Evolutionary conservation across 2,329 filamentous ascomycete genomes (phyloP).

Genomic region (Aureobasidium leucospermi): DNA sequence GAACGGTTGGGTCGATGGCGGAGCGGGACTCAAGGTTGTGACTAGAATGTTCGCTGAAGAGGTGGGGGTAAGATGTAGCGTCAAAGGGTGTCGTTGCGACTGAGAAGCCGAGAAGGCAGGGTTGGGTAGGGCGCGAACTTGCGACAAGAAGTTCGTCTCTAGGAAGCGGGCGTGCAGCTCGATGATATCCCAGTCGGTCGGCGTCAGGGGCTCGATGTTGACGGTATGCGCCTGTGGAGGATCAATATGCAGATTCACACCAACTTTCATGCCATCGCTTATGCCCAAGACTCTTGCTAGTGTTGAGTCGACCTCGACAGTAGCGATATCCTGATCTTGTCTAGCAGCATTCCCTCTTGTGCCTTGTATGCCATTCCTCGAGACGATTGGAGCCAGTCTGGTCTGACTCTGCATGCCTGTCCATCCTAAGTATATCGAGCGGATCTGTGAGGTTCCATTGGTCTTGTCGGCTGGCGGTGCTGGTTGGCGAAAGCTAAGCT

Average conservation of each 20-base stretch:
- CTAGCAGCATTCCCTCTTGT: conserved; percentile 42
- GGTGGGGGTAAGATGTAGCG: conserved; percentile 87
- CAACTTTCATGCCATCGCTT: conserved; percentile 69
- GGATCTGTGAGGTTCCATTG: conserved; percentile 40
- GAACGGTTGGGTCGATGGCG: conserved; percentile 63
- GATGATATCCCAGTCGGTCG: conserved; percentile 56
- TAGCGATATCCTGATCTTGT: conserved; percentile 67
- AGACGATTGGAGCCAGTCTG: conserved; percentile 64
- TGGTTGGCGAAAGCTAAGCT: conserved; percentile 68
- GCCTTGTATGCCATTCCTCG: conserved; percentile 58
- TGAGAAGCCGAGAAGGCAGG: conserved; percentile 52
- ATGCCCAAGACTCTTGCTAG: conserved; percentile 72
- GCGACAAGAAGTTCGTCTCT: conserved; percentile 84
- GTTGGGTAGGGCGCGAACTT: conserved; percentile 90
- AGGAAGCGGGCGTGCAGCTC: conserved; percentile 94
- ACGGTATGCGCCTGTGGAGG: conserved; percentile 88
- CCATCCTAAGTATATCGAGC: conserved; percentile 84
- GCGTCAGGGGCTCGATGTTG: conserved; percentile 90
- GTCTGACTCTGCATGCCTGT: conserved; percentile 95
- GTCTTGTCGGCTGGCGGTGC: conserved; percentile 37
- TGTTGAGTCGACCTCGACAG: conserved; percentile 81
- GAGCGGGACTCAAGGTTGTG: conserved; percentile 70
- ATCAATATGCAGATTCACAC: conserved; percentile 70
- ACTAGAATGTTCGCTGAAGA: conserved; percentile 90
- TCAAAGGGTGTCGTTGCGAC: conserved; percentile 65